These are phyloP conservation scores for Crithidia bombi DNA, from an alignment of 208 protist genomes.

Conservation along the genomic window DNA sequence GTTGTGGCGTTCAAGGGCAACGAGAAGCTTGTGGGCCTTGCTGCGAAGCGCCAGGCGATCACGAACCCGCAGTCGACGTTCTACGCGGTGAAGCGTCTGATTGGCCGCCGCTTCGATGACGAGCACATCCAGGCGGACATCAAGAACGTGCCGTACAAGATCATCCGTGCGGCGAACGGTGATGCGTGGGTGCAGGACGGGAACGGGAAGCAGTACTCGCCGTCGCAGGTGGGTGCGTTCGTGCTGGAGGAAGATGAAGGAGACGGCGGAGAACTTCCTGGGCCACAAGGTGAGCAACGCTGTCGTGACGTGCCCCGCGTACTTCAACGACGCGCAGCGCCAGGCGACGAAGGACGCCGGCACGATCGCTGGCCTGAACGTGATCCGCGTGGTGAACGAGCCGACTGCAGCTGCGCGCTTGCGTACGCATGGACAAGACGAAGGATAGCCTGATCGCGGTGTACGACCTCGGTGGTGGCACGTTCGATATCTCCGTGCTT, in stretches of 20 bases:
- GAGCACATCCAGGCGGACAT: constrained; percentile 76
- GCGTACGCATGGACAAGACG: constrained; percentile 91
- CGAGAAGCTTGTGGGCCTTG: constrained; percentile 82
- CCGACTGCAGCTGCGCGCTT: constrained; percentile 97
- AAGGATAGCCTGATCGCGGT: constrained; percentile 87
- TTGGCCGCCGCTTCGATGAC: constrained; percentile 78
- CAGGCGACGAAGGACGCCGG: constrained; percentile 98
- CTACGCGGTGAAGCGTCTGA: constrained; percentile 89
- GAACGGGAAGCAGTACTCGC: constrained; percentile 84
- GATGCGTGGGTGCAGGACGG: constrained; percentile 96
- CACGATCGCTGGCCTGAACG: constrained; percentile 93
- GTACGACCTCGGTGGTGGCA: constrained; percentile 89
- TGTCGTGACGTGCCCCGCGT: constrained; percentile 96
- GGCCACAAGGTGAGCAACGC: constrained; percentile 69
- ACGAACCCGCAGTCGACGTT: constrained; percentile 83
- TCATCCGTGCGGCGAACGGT: constrained; percentile 86
- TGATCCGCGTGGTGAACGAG: constrained; percentile 98
- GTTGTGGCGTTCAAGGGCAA: constrained; percentile 83
- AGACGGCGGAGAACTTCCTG: constrained; percentile 43
- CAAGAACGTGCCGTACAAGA: constrained; percentile 95
- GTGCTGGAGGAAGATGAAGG: constrained; percentile 90
- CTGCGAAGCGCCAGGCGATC: constrained; percentile 84
- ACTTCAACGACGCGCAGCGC: constrained; percentile 98
- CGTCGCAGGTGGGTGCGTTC: constrained; percentile 80
- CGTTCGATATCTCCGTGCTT: constrained; percentile 99